Percentiles rank a stretch among this genome's conserved stretches.
These are phyloP conservation scores for Starmerella sp. DNA, from an alignment of 805 yeast genomes.

Conservation along the genomic window DNA sequence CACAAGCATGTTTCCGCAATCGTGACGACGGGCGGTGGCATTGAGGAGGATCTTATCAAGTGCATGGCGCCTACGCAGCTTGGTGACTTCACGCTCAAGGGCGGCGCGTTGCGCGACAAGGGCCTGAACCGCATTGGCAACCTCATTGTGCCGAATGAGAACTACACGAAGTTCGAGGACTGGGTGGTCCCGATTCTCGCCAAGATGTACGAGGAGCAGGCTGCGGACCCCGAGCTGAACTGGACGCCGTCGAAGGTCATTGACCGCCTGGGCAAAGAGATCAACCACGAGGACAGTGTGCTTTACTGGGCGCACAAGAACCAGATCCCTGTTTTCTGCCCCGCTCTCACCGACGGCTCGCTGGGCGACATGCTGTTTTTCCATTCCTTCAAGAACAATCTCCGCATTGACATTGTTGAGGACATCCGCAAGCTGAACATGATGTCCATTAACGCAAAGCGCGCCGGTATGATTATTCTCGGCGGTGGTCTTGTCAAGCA, in stretches of 20 bases:
- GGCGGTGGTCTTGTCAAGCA: conserved; percentile 97
- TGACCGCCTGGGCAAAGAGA: conserved; percentile 89
- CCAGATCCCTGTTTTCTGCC: conserved; percentile 91
- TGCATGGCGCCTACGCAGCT: conserved; percentile 92
- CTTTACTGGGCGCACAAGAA: conserved; percentile 97
- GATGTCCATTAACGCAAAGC: conserved; percentile 86
- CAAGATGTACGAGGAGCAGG: conserved; percentile 67
- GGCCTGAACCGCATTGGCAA: conserved; percentile 98
- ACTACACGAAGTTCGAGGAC: conserved; percentile 94
- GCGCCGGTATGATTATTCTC: conserved; percentile 89
- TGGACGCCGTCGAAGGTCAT: conserved; percentile 94
- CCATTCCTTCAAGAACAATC: conserved; percentile 88
- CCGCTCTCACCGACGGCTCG: conserved; percentile 95
- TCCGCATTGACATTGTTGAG: conserved; percentile 83
- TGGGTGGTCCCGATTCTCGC: conserved; percentile 96
- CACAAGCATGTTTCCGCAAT: conserved; percentile 89
- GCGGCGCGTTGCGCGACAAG: conserved; percentile 72
- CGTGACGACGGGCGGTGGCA: conserved; percentile 97
- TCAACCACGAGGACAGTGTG: conserved; percentile 85
- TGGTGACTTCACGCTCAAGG: conserved; percentile 81
- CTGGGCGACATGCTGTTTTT: conserved; percentile 98
- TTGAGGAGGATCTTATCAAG: conserved; percentile 94
- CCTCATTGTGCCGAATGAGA: conserved; percentile 91
- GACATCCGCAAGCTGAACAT: conserved; percentile 88
- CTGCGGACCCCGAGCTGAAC: conserved; percentile 45